Conservation (phyloP, 1,284 basidiomycete genomes). For the Coniophora puteana region DNA sequence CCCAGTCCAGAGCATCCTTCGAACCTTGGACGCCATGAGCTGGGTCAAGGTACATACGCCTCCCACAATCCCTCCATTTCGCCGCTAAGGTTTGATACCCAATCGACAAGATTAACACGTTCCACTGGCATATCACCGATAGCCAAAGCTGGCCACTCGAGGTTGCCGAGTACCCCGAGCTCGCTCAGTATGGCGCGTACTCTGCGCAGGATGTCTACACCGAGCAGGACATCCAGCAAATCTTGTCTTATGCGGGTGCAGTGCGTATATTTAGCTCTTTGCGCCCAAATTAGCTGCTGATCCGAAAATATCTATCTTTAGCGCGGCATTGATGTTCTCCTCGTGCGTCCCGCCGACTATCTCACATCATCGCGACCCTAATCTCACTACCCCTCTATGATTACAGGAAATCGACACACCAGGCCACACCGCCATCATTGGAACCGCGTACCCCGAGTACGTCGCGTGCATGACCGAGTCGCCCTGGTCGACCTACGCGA, state of each 20-base stretch:
- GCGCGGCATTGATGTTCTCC: slow-evolving; percentile 26
- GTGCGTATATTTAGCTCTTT: slow-evolving; percentile 30
- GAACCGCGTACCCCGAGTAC: slow-evolving; percentile 55
- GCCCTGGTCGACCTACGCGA: slow-evolving; percentile 58
- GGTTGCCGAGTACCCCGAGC: slow-evolving; percentile 50
- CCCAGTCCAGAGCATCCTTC: slow-evolving; percentile 62
- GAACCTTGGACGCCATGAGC: slow-evolving; percentile 82
- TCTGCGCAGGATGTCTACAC: slow-evolving; percentile 50
- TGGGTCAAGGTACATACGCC: slow-evolving; percentile 69
- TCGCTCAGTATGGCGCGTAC: slow-evolving; percentile 65
- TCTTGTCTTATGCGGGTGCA: slow-evolving; percentile 61
- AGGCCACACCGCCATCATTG: slow-evolving; percentile 68
- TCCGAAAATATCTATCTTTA: slow-evolving; percentile 5
- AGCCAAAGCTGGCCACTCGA: slow-evolving; percentile 67
- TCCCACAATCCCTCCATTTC: background rate
- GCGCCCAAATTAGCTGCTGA: background rate
- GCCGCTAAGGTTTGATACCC: slow-evolving; percentile 2
- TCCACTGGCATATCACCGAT: slow-evolving; percentile 76
- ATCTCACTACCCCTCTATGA: slow-evolving; percentile 34
- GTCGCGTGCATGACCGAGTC: slow-evolving; percentile 56
- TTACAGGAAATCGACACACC: slow-evolving; percentile 61
- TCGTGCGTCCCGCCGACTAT: slow-evolving; percentile 17
- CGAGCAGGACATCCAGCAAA: slow-evolving; percentile 47
- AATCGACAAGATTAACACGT: slow-evolving; percentile 38
- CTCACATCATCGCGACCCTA: background rate